These are phyloP conservation scores for Aulographum hederae DNA, from an alignment of 2,329 filamentous ascomycete species.

Conservation along the genomic window DNA sequence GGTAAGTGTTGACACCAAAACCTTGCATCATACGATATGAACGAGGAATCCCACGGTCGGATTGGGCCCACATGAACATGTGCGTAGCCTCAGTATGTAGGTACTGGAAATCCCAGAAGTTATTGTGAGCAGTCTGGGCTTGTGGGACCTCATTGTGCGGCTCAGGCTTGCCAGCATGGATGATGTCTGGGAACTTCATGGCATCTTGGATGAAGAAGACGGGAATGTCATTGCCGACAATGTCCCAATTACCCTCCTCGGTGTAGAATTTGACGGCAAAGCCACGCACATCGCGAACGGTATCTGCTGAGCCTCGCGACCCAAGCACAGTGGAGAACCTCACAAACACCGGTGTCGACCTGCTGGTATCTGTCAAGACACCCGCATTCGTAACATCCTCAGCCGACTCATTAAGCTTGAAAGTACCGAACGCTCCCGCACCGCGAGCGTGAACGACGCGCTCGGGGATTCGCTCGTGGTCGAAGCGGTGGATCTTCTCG, in stretches of 20 bases:
- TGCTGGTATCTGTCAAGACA: conserved; percentile 43
- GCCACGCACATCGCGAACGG: conserved; percentile 65
- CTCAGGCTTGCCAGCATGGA: conserved; percentile 46
- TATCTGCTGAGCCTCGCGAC: conserved; percentile 59
- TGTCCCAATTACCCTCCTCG: conserved; percentile 58
- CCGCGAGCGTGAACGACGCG: conserved; percentile 50
- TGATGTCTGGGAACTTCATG: conserved; percentile 54
- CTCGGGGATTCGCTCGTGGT: conserved; percentile 54
- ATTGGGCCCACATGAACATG: conserved; percentile 68
- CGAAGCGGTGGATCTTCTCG: conserved; percentile 65
- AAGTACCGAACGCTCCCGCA: conserved; percentile 45
- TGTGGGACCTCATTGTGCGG: conserved; percentile 55
- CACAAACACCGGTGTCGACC: conserved; percentile 46
- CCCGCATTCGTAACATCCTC: conserved; percentile 44
- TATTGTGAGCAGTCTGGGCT: conserved; percentile 53
- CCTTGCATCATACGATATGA: conserved; percentile 76
- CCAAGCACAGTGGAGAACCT: conserved; percentile 67
- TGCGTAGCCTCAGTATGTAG: conserved; percentile 55
- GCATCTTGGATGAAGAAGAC: conserved; percentile 64
- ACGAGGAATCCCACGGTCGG: conserved; percentile 52
- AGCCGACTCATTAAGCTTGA: conserved; percentile 45
- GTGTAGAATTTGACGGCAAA: conserved; percentile 69
- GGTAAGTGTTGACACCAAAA: conserved; percentile 68
- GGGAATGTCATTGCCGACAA: conserved; percentile 57
- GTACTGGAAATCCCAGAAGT: conserved; percentile 59